Conservation (phyloP, 176 grass and related monocot genomes). For the Aechmea fasciata region DNA sequence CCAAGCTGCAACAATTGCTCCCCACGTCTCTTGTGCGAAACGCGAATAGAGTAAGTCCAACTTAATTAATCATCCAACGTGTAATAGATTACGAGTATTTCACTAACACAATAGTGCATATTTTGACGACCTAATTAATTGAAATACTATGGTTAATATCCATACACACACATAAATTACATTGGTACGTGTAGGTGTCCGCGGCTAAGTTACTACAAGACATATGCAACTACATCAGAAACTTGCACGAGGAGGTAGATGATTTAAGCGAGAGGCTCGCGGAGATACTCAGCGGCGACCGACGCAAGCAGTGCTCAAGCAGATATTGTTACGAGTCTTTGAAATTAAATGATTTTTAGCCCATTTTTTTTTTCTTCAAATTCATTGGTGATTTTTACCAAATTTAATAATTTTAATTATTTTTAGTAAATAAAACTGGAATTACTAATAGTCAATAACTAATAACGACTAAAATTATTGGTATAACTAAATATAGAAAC, state of each 20-base stretch:
- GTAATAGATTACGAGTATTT: background rate
- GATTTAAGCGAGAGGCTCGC: constrained; percentile 56
- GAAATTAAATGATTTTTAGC: no score
- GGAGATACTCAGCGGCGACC: constrained; percentile 30
- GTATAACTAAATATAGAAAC: no score
- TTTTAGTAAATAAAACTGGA: no score
- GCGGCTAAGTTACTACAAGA: constrained; percentile 49
- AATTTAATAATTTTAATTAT: no score
- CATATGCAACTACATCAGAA: constrained; percentile 60
- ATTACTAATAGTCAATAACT: no score
- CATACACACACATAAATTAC: no score
- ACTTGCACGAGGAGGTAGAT: constrained; percentile 44
- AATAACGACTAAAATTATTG: no score
- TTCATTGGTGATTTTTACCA: no score
- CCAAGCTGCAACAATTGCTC: constrained; percentile 52
- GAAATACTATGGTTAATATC: no score
- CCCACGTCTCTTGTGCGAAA: constrained; percentile 38
- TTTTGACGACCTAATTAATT: no score
- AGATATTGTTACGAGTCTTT: constrained; percentile 36
- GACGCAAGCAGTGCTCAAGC: constrained; percentile 42
- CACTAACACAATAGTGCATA: no score
- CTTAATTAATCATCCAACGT: background rate
- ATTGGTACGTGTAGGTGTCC: constrained; percentile 25
- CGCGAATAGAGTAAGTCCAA: constrained; percentile 35
- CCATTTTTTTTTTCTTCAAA: no score